These are phyloP conservation scores for Acanthamoeba lenticulata DNA, from an alignment of 208 protist genomes.

Conservation along the genomic window DNA sequence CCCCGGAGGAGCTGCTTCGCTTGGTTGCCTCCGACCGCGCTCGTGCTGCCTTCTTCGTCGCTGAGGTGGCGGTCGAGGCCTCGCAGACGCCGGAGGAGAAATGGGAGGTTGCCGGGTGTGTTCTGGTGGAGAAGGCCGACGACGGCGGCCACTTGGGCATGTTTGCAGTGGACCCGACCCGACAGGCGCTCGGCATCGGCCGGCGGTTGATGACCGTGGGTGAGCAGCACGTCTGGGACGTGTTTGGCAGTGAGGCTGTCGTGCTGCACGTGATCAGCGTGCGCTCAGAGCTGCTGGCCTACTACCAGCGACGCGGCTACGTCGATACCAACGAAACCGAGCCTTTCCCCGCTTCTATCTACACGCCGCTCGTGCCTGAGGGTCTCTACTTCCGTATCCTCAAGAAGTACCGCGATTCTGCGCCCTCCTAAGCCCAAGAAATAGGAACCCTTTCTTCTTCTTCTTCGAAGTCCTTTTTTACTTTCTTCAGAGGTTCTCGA, in stretches of 20 bases:
- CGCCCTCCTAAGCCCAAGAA: background rate
- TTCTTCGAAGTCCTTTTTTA: background rate
- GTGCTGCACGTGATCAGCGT: conserved; percentile 30
- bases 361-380: conserved; percentile 31
- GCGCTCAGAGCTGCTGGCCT: conserved; percentile 26
- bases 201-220: background rate
- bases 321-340: conserved; percentile 45
- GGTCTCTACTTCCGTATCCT: conserved; percentile 52
- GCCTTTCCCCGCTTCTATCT: conserved; percentile 5
- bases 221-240: background rate
- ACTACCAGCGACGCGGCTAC: conserved; percentile 29
- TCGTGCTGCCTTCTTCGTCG: background rate
- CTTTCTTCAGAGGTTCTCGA: conserved; percentile 23
- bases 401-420: background rate
- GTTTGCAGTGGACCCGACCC: conserved; percentile 12
- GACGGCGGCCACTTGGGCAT: conserved; percentile 32
- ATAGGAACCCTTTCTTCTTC: background rate
- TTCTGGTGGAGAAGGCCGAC: conserved; percentile 24
- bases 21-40: conserved; percentile 23
- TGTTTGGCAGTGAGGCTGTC: background rate
- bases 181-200: background rate
- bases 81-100: background rate
- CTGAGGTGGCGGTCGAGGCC: background rate
- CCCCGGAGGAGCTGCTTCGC: background rate
- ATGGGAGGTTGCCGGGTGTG: conserved; percentile 1